phyloP scores from a whole-genome alignment of 2,329 filamentous ascomycete species.

The Fusarium sp. region DNA sequence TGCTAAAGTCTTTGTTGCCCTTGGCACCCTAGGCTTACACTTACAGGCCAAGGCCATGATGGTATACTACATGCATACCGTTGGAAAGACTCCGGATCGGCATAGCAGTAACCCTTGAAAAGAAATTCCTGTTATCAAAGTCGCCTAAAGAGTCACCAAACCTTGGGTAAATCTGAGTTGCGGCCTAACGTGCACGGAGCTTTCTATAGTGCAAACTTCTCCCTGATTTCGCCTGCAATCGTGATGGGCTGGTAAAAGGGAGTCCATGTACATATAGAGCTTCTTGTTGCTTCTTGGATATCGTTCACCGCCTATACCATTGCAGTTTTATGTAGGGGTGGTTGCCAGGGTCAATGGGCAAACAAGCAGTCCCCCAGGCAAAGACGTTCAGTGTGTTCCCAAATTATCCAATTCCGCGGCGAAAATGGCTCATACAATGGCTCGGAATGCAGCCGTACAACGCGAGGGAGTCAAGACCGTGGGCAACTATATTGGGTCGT shows the following conservation, averaged over 20 bases:
- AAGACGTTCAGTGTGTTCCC: conserved; percentile 20
- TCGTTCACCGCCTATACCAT: conserved; percentile 41
- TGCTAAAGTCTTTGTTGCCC: not conserved
- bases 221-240: conserved; percentile 27
- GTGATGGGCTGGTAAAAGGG: conserved; percentile 37
- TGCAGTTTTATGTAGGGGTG: conserved; percentile 29
- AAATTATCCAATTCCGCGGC: conserved; percentile 40
- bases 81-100: conserved; percentile 13
- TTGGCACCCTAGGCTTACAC: not conserved
- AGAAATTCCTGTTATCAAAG: conserved; percentile 14
- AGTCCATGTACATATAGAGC: conserved; percentile 9
- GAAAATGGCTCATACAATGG: conserved; percentile 44
- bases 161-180: conserved; percentile 14
- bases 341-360: conserved; percentile 35
- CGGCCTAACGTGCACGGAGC: conserved; percentile 31
- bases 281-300: conserved; percentile 34
- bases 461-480: conserved; percentile 26
- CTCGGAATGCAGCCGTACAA: conserved; percentile 31
- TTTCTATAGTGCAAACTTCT: conserved; percentile 24
- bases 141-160: not conserved
- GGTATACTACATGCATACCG: conserved; percentile 6
- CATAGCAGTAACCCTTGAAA: conserved; percentile 18
- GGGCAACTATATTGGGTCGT: not conserved
- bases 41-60: not conserved
- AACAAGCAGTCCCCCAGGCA: conserved; percentile 24